phyloP scores from a whole-genome alignment of 2,329 filamentous ascomycete genomes.

The Gaeumannomyces sp. region DNA sequence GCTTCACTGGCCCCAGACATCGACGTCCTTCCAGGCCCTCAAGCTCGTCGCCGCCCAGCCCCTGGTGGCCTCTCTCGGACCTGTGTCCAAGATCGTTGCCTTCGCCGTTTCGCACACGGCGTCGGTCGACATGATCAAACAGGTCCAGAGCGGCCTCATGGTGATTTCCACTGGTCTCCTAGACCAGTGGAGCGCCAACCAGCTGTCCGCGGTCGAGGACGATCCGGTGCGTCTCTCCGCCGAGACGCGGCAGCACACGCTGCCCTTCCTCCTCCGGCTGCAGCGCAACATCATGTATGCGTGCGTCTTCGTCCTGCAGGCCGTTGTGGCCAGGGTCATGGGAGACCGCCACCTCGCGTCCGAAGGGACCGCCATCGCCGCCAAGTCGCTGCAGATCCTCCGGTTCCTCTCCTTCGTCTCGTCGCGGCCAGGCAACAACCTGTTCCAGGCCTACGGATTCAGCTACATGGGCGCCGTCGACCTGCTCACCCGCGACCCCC shows the following conservation, averaged over 20 bases:
- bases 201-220: slow-evolving; percentile 54
- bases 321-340: slow-evolving; percentile 60
- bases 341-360: slow-evolving; percentile 38
- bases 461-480: slow-evolving; percentile 79
- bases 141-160: slow-evolving; percentile 52
- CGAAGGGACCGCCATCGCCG: slow-evolving; percentile 42
- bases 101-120: slow-evolving; percentile 53
- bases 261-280: slow-evolving; percentile 67
- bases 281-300: slow-evolving; percentile 72
- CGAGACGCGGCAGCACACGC: slow-evolving; percentile 59
- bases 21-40: slow-evolving; percentile 55
- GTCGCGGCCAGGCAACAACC: slow-evolving; percentile 61
- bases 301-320: slow-evolving; percentile 66
- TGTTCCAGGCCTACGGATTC: slow-evolving; percentile 80
- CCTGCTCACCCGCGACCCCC: slow-evolving; percentile 65
- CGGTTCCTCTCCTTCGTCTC: slow-evolving; percentile 80
- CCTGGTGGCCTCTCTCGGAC: slow-evolving; percentile 60
- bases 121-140: slow-evolving; percentile 18
- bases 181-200: slow-evolving; percentile 65
- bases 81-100: slow-evolving; percentile 58
- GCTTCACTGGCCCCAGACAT: slow-evolving; percentile 58
- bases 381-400: slow-evolving; percentile 66
- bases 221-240: slow-evolving; percentile 57
- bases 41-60: slow-evolving; percentile 54
- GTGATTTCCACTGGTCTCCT: slow-evolving; percentile 61